Conservation (phyloP, 257 asterid species). For the Leonotis leonurus region DNA sequence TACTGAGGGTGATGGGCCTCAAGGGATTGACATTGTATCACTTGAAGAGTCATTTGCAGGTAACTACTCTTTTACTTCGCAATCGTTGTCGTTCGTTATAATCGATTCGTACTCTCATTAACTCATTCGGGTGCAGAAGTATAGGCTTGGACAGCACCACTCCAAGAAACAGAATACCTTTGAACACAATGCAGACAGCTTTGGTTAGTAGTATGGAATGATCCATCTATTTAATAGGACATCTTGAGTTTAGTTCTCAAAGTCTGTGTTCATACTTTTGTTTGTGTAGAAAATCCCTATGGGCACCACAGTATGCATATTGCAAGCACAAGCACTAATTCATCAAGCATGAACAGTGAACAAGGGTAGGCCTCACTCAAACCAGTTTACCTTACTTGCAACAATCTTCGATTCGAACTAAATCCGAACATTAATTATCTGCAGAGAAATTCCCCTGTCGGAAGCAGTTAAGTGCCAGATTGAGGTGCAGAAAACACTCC, state of each 20-base stretch:
- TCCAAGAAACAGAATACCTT: constrained; percentile 40
- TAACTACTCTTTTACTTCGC: not conserved
- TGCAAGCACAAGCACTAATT: constrained; percentile 37
- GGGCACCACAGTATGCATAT: constrained; percentile 40
- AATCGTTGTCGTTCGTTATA: no score
- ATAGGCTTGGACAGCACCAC: constrained; percentile 82
- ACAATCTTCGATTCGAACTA: not conserved
- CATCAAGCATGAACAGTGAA: constrained; percentile 46
- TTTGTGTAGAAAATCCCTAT: constrained; percentile 23
- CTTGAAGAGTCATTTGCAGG: constrained; percentile 91
- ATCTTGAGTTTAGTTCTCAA: no score
- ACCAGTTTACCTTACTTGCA: not conserved
- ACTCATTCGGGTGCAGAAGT: constrained; percentile 41
- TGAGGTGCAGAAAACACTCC: constrained; percentile 68
- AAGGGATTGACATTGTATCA: constrained; percentile 86
- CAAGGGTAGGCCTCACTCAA: constrained; percentile 62
- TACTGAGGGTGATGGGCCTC: constrained; percentile 76
- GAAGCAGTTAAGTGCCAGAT: constrained; percentile 59
- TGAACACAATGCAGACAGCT: constrained; percentile 34
- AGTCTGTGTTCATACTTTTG: no score
- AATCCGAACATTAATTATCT: not conserved
- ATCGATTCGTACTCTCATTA: not conserved
- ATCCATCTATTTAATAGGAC: no score
- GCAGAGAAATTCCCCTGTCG: constrained; percentile 62
- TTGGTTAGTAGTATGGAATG: constrained; percentile 26